A percentile compares a stretch with the other conserved stretches of the same genome.
Conservation (phyloP, 1,139 yeast species). For the Taiozyma sp. region DNA sequence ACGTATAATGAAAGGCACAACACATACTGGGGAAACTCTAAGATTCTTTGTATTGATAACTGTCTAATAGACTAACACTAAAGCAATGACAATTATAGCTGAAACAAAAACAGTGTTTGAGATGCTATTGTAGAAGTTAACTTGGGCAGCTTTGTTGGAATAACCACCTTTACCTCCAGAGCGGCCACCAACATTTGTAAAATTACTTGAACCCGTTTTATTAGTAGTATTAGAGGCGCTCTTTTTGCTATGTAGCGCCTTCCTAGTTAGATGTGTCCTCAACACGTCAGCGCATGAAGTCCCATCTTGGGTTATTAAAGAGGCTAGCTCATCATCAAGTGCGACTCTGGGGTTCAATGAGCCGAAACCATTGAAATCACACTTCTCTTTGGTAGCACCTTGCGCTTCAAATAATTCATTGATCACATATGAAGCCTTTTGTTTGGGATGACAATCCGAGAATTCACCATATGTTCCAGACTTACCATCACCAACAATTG, state of each 20-base stretch:
- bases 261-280: slow-evolving; percentile 2
- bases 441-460: slow-evolving; percentile 48
- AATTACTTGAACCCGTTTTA: background rate
- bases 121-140: slow-evolving; percentile 13
- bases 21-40: background rate
- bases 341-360: slow-evolving; percentile 28
- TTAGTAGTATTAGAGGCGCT: background rate
- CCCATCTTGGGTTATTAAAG: slow-evolving; percentile 9
- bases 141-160: slow-evolving; percentile 11
- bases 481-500: slow-evolving; percentile 42
- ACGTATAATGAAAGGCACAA: background rate
- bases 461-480: slow-evolving; percentile 51
- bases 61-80: slow-evolving; percentile 4
- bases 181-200: background rate
- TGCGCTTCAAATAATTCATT: slow-evolving; percentile 39
- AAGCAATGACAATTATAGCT: slow-evolving; percentile 4
- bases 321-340: slow-evolving; percentile 18
- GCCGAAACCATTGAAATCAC: slow-evolving; percentile 38
- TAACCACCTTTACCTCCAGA: background rate
- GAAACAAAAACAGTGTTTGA: slow-evolving; percentile 8
- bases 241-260: background rate
- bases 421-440: slow-evolving; percentile 47
- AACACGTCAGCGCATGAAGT: slow-evolving; percentile 14
- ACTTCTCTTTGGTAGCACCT: slow-evolving; percentile 27
- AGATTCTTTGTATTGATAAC: background rate